phyloP scores from a whole-genome alignment of 1,284 basidiomycete species.

The Rhodofomes roseus region DNA sequence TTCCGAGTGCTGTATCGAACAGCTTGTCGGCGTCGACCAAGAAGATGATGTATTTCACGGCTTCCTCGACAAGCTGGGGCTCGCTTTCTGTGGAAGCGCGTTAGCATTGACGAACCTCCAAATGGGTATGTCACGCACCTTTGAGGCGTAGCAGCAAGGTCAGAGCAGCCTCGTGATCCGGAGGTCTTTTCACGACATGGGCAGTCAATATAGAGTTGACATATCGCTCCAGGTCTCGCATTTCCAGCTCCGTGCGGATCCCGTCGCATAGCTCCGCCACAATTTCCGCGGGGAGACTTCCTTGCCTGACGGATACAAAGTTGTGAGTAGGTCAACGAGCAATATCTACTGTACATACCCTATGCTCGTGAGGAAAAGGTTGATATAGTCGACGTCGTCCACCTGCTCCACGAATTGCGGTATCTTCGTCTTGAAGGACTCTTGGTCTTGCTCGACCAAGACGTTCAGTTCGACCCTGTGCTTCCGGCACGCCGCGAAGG shows the following conservation, averaged over 20 bases:
- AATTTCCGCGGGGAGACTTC: slow-evolving; percentile 49
- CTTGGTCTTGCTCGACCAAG: slow-evolving; percentile 77
- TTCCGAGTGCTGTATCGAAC: slow-evolving; percentile 94
- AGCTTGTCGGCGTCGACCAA: slow-evolving; percentile 90
- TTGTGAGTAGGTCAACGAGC: background rate
- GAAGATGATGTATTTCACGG: slow-evolving; percentile 98
- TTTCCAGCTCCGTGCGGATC: slow-evolving; percentile 72
- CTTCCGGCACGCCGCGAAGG: slow-evolving; percentile 88
- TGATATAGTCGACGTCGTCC: slow-evolving; percentile 87
- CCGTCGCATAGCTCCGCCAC: slow-evolving; percentile 79
- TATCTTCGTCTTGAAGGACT: slow-evolving; percentile 64
- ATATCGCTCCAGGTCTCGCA: slow-evolving; percentile 72
- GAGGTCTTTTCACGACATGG: slow-evolving; percentile 88
- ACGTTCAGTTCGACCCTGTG: slow-evolving; percentile 92
- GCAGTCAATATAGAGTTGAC: slow-evolving; percentile 91
- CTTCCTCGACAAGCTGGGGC: slow-evolving; percentile 84
- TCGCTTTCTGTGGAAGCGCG: slow-evolving; percentile 49
- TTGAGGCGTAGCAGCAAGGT: slow-evolving; percentile 75
- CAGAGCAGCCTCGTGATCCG: slow-evolving; percentile 88
- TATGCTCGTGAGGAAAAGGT: slow-evolving; percentile 86
- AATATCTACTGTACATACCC: slow-evolving; percentile 48
- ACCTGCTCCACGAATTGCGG: slow-evolving; percentile 80
- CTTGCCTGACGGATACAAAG: slow-evolving; percentile 50
- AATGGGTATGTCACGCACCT: slow-evolving; percentile 41
- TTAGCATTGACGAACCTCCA: background rate